Base-by-base conservation (phyloP, 169 alveolate species). In the Plasmodium coatneyi region DNA sequence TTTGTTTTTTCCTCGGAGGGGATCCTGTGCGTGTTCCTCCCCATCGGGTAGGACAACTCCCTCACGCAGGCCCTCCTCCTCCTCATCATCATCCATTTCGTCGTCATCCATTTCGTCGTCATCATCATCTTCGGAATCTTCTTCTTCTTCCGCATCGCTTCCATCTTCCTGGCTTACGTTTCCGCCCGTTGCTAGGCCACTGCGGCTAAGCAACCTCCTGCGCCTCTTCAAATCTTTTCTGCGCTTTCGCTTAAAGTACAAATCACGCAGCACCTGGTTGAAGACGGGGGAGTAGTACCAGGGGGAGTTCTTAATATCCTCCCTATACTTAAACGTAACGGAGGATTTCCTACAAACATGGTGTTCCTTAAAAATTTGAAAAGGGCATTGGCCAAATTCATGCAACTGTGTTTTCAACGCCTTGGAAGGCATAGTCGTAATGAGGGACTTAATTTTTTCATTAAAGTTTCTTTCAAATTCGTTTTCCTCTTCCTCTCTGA, bases 361-460 rank as follows among this genome's bases (percentile, higher is more conserved):
- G 41, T 97, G 97, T 7, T 93, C 96, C 70, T 90, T 95, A 84
- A 98, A 98, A 39, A 98, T 95, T 87, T 96, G 96, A 2, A 94
- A 92, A 36, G 99, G 99, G 39, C 98, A 96, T 84, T 98, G 98
- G 0, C 99, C 99, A 78, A 98, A 98, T 87, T 98, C 99, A 43
- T 97, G 96, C 1, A 96, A 96, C 78, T 97, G 97, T 12, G 96
- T 97, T 83, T 96, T 95, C 10, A 96, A 80, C 2, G 99, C 99
- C 74, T 95, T 94, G 4, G 96, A 93, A 22, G 96, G 96, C 96
- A 97, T 93, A 19, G 97, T 92, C 30, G 91, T 80, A 43, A 97
- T 95, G 70, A 95, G 71, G 0, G 93, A 74, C 80, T 82, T 83
- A 19, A 96, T 93, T 22, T 96, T 95, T 1, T 92, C 49, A 0